Evolutionary conservation across 1,139 yeast genomes (phyloP).

Genomic region (Pneumocystis jirovecii): DNA sequence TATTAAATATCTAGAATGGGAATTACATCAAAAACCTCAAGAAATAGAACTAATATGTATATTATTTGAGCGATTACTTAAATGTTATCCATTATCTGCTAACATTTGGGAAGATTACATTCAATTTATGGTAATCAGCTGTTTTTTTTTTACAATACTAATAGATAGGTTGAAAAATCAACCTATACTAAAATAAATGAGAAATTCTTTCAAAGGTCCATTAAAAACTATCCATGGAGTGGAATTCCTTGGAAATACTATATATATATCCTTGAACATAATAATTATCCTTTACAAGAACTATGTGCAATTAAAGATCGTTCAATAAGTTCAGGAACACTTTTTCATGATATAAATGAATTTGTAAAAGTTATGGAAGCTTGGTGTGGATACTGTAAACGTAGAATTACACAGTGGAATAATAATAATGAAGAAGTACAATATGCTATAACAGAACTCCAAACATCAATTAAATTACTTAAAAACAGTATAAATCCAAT

Average conservation of each 20-base stretch:
- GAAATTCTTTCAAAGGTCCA: slow-evolving; percentile 17
- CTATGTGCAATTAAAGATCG: slow-evolving; percentile 3
- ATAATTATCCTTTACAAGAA: slow-evolving; percentile 11
- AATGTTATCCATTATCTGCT: slow-evolving; percentile 14
- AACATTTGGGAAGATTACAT: slow-evolving; percentile 24
- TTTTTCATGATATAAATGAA: slow-evolving; percentile 19
- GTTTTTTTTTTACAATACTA: background rate
- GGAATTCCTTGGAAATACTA: slow-evolving; percentile 21
- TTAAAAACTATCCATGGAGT: slow-evolving; percentile 18
- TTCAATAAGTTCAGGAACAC: slow-evolving; percentile 10
- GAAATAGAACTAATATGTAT: slow-evolving; percentile 12
- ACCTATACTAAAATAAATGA: slow-evolving; percentile 4
- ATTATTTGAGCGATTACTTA: slow-evolving; percentile 17
- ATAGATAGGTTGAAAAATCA: slow-evolving; percentile 10
- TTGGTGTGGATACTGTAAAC: slow-evolving; percentile 20
- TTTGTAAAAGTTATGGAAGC: slow-evolving; percentile 30
- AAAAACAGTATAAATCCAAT: background rate
- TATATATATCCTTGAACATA: slow-evolving; percentile 15
- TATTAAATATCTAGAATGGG: slow-evolving; percentile 3
- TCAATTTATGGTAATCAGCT: slow-evolving; percentile 11
- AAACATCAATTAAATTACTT: slow-evolving; percentile 2
- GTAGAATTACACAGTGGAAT: slow-evolving; percentile 10
- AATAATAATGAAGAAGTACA: slow-evolving; percentile 11
- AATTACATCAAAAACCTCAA: slow-evolving; percentile 13
- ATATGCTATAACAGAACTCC: slow-evolving; percentile 14